A percentile compares a stretch with the other conserved stretches of the same genome.
Evolutionary conservation across 805 yeast genomes (phyloP).

Genomic region (Barnettozyma vustinii): DNA sequence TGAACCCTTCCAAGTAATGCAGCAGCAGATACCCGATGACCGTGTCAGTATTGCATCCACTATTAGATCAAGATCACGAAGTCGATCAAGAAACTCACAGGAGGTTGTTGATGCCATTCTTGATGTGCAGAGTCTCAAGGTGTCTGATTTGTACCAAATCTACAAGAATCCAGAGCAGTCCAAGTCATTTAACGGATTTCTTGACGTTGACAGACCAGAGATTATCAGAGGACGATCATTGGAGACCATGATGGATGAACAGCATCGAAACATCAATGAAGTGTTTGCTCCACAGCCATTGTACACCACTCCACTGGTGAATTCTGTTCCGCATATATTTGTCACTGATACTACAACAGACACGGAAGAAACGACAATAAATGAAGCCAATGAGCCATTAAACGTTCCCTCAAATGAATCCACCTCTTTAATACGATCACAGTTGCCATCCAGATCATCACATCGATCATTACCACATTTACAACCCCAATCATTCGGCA

Average conservation of each 20-base stretch:
- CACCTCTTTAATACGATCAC: not conserved
- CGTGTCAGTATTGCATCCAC: not conserved
- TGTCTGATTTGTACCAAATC: constrained; percentile 1
- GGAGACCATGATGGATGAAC: not conserved
- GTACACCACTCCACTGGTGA: not conserved
- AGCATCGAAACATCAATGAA: not conserved
- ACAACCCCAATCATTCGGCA: not conserved
- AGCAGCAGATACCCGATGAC: not conserved
- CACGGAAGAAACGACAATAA: not conserved
- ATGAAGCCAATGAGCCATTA: not conserved
- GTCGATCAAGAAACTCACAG: not conserved
- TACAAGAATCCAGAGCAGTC: not conserved
- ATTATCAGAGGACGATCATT: not conserved
- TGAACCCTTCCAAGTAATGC: not conserved
- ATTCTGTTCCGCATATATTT: constrained; percentile 1
- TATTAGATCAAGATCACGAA: not conserved
- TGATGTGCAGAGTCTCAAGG: not conserved
- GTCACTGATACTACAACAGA: not conserved
- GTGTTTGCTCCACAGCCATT: not conserved
- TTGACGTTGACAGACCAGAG: not conserved
- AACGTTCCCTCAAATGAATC: not conserved
- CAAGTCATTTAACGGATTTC: not conserved
- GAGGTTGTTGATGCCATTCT: constrained; percentile 1
- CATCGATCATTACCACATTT: not conserved
- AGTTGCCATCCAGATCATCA: not conserved